Evolutionary conservation across 2,329 filamentous ascomycete genomes (phyloP).

Genomic region (Exophiala sp.): DNA sequence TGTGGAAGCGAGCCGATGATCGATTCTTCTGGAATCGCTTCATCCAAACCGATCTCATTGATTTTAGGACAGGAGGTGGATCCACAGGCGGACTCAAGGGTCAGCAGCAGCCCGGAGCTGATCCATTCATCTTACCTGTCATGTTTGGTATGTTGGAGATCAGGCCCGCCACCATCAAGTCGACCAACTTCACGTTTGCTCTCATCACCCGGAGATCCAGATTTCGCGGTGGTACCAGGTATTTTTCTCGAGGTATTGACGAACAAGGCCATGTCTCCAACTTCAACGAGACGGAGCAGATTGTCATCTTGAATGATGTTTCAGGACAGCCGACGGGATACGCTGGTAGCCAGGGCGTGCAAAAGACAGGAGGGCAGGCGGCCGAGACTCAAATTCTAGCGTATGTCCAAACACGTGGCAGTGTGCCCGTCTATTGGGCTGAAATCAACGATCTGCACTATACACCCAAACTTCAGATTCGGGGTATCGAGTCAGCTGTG

Average conservation of each 20-base stretch:
- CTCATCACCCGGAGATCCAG: conserved; percentile 87
- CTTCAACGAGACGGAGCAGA: conserved; percentile 97
- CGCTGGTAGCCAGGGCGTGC: conserved; percentile 70
- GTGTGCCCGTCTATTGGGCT: conserved; percentile 92
- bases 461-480: conserved; percentile 83
- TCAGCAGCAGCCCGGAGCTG: conserved; percentile 67
- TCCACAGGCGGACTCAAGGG: conserved; percentile 45
- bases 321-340: conserved; percentile 73
- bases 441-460: conserved; percentile 94
- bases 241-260: conserved; percentile 91
- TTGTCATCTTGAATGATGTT: conserved; percentile 82
- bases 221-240: conserved; percentile 84
- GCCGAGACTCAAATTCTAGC: conserved; percentile 85
- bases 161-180: conserved; percentile 78
- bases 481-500: conserved; percentile 75
- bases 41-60: conserved; percentile 83
- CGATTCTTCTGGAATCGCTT: conserved; percentile 99
- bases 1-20: conserved; percentile 92
- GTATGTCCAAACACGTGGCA: conserved; percentile 94
- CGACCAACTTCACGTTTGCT: conserved; percentile 75
- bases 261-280: conserved; percentile 95
- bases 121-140: conserved; percentile 90
- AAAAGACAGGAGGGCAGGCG: conserved; percentile 60
- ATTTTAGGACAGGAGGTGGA: conserved; percentile 66
- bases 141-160: conserved; percentile 97